Evolutionary conservation across 2,329 filamentous ascomycete genomes (phyloP).

Genomic region (Mycogone perniciosa): DNA sequence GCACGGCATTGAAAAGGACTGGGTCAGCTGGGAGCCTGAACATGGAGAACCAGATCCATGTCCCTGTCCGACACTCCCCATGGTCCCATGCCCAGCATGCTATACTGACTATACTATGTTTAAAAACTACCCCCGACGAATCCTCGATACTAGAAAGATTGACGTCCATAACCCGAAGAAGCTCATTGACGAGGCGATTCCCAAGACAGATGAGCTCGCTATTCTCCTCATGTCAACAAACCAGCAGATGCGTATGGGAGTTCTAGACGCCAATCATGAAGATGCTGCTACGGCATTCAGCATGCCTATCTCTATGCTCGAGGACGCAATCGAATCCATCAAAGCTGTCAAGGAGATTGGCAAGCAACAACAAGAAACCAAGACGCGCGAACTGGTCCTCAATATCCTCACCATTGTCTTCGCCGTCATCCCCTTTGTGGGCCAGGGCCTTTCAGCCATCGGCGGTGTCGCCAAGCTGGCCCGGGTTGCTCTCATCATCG

Average conservation of each 20-base stretch:
- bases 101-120: neutral
- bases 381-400: conserved; percentile 20
- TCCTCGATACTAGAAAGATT: neutral
- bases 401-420: conserved; percentile 39
- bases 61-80: no score
- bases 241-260: neutral
- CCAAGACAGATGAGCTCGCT: neutral
- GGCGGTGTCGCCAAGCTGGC: conserved; percentile 5
- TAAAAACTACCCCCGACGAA: conserved; percentile 2
- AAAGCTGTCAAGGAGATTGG: conserved; percentile 21
- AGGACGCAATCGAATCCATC: conserved; percentile 21
- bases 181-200: conserved; percentile 1
- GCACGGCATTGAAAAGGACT: conserved; percentile 4
- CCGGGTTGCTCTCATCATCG: neutral
- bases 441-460: conserved; percentile 25
- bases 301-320: conserved; percentile 21
- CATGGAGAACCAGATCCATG: neutral
- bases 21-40: neutral
- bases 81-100: neutral
- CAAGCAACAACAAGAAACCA: conserved; percentile 15
- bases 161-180: conserved; percentile 3
- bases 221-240: neutral
- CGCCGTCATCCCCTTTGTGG: conserved; percentile 44
- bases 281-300: neutral
- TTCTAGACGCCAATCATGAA: neutral